Conservation (phyloP, 2,329 filamentous ascomycete genomes). For the Sclerotinia borealis region DNA sequence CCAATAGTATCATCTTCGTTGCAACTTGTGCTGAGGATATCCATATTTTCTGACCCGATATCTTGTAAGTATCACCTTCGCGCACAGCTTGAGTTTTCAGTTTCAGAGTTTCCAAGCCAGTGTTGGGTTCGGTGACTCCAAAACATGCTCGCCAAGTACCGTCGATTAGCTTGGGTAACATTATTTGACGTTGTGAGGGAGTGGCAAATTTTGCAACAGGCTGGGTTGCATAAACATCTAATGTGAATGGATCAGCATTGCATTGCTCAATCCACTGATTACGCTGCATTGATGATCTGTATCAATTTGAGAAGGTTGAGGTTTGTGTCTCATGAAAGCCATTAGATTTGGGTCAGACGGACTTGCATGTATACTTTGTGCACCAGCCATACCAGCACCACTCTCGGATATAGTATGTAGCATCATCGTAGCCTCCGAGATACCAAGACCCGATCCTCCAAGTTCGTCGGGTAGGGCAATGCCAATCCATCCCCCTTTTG, state of each 20-base stretch:
- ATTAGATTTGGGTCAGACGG: neutral
- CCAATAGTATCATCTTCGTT: slow-evolving; percentile 75
- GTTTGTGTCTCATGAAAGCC: neutral
- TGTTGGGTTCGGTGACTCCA: slow-evolving; percentile 78
- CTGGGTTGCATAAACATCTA: slow-evolving; percentile 67
- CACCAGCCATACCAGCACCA: slow-evolving; percentile 71
- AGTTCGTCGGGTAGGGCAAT: slow-evolving; percentile 71
- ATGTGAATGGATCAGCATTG: neutral
- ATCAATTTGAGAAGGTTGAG: neutral
- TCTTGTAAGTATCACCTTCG: slow-evolving; percentile 54
- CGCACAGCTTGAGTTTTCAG: slow-evolving; percentile 59
- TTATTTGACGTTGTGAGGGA: slow-evolving; percentile 53
- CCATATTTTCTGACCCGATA: slow-evolving; percentile 83
- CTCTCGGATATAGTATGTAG: slow-evolving; percentile 73
- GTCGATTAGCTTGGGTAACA: slow-evolving; percentile 64
- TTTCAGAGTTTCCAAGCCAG: slow-evolving; percentile 70
- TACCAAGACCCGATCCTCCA: slow-evolving; percentile 69
- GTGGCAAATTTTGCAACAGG: slow-evolving; percentile 68
- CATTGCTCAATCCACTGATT: neutral
- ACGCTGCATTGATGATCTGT: neutral
- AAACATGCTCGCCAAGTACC: slow-evolving; percentile 72
- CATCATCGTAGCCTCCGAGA: slow-evolving; percentile 82
- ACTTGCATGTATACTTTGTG: slow-evolving; percentile 55
- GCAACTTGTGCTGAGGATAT: slow-evolving; percentile 82
- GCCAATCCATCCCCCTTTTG: slow-evolving; percentile 73